Evolutionary conservation across 768 basidiomycete species (phyloP).

Genomic region (Pleurotus giganteus): DNA sequence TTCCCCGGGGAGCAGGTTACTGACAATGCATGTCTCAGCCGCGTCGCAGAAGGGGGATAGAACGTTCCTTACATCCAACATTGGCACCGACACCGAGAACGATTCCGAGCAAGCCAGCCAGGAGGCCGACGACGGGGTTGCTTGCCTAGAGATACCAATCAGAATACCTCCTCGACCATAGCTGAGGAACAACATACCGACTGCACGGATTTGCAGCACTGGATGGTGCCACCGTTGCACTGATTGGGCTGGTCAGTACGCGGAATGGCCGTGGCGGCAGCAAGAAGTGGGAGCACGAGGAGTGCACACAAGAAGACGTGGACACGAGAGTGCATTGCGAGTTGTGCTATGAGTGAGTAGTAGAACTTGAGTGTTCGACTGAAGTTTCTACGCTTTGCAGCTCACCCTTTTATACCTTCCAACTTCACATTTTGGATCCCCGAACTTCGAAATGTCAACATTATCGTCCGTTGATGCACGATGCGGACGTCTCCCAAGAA

Average conservation of each 20-base stretch:
- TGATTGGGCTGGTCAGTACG: not conserved
- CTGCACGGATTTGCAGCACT: constrained; percentile 18
- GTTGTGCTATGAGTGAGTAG: constrained; percentile 2
- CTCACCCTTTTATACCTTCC: not conserved
- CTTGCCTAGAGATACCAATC: not conserved
- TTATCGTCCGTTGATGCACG: not conserved
- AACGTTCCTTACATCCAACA: no score
- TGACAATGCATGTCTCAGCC: not conserved
- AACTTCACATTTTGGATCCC: not conserved
- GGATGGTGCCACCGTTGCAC: constrained; percentile 16
- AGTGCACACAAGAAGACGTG: not conserved
- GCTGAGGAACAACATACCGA: not conserved
- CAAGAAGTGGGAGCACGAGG: constrained; percentile 7
- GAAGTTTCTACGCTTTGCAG: not conserved
- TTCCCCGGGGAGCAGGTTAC: no score
- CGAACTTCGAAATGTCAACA: no score
- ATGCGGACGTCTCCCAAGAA: not conserved
- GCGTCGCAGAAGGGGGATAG: no score
- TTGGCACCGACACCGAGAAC: not conserved
- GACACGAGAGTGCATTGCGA: constrained; percentile 1
- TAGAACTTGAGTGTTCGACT: constrained; percentile 8
- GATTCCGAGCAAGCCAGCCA: constrained; percentile 15
- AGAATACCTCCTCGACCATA: no score
- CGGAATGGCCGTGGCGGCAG: constrained; percentile 12
- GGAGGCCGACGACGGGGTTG: not conserved